These are phyloP conservation scores for Trapa incisa DNA, from an alignment of 345 rosid species.

Conservation along the genomic window DNA sequence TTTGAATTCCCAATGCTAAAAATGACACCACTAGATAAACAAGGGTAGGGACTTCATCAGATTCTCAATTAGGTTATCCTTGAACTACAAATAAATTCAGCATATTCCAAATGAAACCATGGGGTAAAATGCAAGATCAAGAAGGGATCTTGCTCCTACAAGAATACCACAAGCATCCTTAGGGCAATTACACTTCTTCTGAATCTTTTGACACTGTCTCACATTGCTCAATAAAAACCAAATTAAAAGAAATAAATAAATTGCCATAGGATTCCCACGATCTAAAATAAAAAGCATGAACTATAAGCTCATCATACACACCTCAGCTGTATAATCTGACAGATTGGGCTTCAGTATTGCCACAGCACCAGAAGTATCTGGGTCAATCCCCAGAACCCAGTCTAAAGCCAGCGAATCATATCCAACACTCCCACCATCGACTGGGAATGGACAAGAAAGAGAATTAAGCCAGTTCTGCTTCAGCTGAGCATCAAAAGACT, in stretches of 20 bases:
- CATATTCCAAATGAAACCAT: background rate
- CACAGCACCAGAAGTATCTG: conserved; percentile 71
- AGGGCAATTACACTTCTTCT: too few species aligned
- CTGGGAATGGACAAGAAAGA: conserved; percentile 8
- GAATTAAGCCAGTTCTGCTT: conserved; percentile 16
- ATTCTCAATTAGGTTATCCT: background rate
- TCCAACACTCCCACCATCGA: background rate
- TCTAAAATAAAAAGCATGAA: background rate
- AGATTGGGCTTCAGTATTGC: conserved; percentile 47
- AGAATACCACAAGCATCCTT: background rate
- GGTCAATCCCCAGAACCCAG: conserved; percentile 77
- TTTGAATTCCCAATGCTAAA: background rate
- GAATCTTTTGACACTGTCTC: background rate
- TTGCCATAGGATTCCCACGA: background rate
- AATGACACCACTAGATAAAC: background rate
- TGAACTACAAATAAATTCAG: background rate
- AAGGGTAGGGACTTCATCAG: background rate
- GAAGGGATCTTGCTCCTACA: background rate
- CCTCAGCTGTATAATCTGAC: conserved; percentile 53
- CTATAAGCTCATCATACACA: conserved; percentile 5
- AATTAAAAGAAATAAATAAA: background rate
- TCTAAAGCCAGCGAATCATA: conserved; percentile 13
- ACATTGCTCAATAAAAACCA: background rate
- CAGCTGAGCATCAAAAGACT: conserved; percentile 10
- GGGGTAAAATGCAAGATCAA: background rate